These are phyloP conservation scores for Miamiensis avidus DNA, from an alignment of 169 alveolate species.

Conservation along the genomic window DNA sequence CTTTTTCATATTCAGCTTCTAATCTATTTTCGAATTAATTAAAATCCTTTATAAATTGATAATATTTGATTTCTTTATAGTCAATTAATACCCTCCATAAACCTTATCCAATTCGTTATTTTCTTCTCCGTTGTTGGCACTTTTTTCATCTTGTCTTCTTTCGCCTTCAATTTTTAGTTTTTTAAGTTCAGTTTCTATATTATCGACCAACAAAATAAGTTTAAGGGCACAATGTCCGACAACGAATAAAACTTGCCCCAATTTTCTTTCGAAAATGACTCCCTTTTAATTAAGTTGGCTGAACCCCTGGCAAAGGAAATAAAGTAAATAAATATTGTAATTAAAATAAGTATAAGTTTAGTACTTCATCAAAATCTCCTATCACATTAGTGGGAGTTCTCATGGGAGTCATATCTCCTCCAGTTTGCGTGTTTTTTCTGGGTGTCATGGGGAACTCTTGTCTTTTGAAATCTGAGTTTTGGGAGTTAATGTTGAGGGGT, in stretches of 20 bases:
- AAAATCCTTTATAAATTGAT: background rate
- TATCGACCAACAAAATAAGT: slow-evolving; percentile 72
- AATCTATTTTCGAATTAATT: background rate
- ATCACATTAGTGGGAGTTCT: background rate
- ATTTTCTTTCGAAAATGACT: slow-evolving; percentile 50
- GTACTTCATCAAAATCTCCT: background rate
- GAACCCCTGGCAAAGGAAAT: too few species aligned
- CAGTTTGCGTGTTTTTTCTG: background rate
- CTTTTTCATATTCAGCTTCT: slow-evolving; percentile 80
- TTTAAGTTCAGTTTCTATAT: slow-evolving; percentile 64
- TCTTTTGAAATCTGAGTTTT: background rate
- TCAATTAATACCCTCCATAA: slow-evolving; percentile 73
- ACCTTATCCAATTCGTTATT: slow-evolving; percentile 68
- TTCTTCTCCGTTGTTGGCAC: slow-evolving; percentile 39
- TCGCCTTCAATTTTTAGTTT: slow-evolving; percentile 54
- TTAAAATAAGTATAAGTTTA: too few species aligned
- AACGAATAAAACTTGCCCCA: slow-evolving; percentile 66
- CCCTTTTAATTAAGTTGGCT: background rate
- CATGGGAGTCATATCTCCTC: background rate
- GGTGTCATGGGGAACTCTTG: background rate
- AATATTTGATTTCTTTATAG: too few species aligned
- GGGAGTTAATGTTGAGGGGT: background rate
- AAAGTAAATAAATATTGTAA: too few species aligned
- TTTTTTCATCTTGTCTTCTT: slow-evolving; percentile 46
- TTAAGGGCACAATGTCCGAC: slow-evolving; percentile 75